Evolutionary conservation across 2,329 filamentous ascomycete genomes (phyloP).

Genomic region (Neocatenulostroma microsporum): DNA sequence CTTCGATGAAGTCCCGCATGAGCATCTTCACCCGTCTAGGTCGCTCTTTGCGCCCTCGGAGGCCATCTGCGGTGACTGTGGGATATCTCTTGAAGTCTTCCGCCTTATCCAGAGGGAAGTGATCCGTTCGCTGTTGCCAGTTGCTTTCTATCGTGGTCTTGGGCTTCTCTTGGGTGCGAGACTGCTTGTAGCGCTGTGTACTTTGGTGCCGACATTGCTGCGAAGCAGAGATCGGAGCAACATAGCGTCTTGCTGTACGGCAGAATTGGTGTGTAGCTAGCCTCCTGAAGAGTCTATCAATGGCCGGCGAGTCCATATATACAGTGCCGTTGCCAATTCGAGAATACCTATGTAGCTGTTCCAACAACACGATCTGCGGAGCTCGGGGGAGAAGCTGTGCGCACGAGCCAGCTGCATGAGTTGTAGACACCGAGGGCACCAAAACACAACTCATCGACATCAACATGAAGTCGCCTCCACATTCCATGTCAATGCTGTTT

Average conservation of each 20-base stretch:
- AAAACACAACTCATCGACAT: neutral
- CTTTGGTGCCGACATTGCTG: conserved; percentile 22
- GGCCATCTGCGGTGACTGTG: conserved; percentile 71
- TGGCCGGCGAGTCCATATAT: conserved; percentile 71
- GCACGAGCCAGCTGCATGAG: conserved; percentile 2
- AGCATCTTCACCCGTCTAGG: conserved; percentile 92
- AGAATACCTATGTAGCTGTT: too few relatives aligned
- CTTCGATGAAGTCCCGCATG: conserved; percentile 94
- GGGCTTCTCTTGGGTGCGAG: conserved; percentile 13
- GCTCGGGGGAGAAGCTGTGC: conserved; percentile 5
- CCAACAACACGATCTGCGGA: conserved; percentile 6
- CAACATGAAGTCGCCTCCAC: neutral
- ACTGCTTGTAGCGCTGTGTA: conserved; percentile 12
- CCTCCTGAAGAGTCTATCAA: conserved; percentile 73
- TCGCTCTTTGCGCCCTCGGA: conserved; percentile 64
- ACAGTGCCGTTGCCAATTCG: too few relatives aligned
- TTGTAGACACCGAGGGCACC: neutral
- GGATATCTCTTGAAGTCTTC: conserved; percentile 78
- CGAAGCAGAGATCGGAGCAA: conserved; percentile 40
- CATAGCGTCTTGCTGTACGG: conserved; percentile 48
- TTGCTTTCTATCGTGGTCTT: conserved; percentile 54
- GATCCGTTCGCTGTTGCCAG: conserved; percentile 77
- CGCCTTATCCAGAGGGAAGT: conserved; percentile 67
- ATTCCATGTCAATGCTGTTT: neutral
- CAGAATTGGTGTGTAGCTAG: conserved; percentile 64